Percentiles rank a stretch among this genome's conserved stretches.
Evolutionary conservation across 2,329 filamentous ascomycete genomes (phyloP).

Genomic region (Colletotrichum sp.): DNA sequence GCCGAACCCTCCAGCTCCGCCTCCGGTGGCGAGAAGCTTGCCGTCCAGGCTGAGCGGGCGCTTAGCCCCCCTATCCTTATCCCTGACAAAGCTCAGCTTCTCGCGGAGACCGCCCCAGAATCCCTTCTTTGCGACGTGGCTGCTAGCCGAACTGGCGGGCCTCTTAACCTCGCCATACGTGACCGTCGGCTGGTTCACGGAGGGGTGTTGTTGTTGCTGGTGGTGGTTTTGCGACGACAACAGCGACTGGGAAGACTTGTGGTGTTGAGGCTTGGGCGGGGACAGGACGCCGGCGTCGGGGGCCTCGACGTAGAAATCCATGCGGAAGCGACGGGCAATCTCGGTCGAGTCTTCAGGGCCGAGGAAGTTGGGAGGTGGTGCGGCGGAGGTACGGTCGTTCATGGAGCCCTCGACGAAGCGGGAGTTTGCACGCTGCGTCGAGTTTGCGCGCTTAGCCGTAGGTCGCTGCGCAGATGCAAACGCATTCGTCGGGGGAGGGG

Average conservation of each 20-base stretch:
- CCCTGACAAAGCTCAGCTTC: constrained; percentile 27
- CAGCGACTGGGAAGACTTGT: constrained; percentile 6
- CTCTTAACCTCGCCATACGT: constrained; percentile 17
- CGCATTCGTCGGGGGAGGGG: not conserved
- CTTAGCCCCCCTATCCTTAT: constrained; percentile 20
- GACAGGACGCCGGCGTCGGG: constrained; percentile 20
- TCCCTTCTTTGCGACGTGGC: constrained; percentile 24
- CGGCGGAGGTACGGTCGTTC: constrained; percentile 77
- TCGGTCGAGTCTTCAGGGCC: constrained; percentile 38
- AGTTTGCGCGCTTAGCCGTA: constrained; percentile 12
- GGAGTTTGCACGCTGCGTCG: constrained; percentile 19
- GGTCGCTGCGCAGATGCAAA: constrained; percentile 3
- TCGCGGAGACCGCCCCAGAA: constrained; percentile 34
- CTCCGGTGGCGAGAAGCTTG: constrained; percentile 15
- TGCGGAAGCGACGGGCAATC: constrained; percentile 27
- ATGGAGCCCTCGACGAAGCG: constrained; percentile 83
- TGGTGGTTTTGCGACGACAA: constrained; percentile 6
- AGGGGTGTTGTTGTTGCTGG: constrained; percentile 11
- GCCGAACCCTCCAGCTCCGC: not conserved
- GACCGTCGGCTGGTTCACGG: constrained; percentile 3
- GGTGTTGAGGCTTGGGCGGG: constrained; percentile 8
- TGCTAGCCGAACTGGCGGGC: constrained; percentile 20
- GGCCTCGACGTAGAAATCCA: constrained; percentile 23
- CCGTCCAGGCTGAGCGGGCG: constrained; percentile 23
- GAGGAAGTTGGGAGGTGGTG: constrained; percentile 72